Conservation (phyloP, 1,284 basidiomycete genomes). For the Chondrostereum purpureum region DNA sequence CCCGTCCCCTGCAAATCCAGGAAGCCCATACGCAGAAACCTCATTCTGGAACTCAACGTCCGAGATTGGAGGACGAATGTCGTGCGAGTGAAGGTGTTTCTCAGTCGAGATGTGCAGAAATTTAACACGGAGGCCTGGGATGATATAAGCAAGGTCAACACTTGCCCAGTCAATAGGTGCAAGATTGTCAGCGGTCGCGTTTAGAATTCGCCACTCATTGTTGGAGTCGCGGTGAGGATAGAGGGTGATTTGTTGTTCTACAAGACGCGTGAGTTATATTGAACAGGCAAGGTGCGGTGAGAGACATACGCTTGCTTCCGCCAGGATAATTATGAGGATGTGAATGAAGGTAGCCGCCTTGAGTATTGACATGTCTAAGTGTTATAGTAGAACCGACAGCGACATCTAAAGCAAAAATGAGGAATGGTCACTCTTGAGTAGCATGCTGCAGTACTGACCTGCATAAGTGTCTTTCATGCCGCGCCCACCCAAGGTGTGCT, state of each 20-base stretch:
- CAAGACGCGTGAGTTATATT: neutral
- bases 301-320: constrained; percentile 71
- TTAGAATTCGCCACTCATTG: constrained; percentile 84
- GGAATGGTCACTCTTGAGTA: constrained; percentile 4
- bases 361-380: constrained; percentile 90
- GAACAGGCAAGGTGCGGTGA: neutral
- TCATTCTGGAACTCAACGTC: constrained; percentile 99
- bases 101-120: constrained; percentile 78
- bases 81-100: constrained; percentile 92
- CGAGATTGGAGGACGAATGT: constrained; percentile 89
- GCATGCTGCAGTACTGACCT: constrained; percentile 37
- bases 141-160: constrained; percentile 59
- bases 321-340: constrained; percentile 86
- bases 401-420: constrained; percentile 51
- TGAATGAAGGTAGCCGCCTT: constrained; percentile 97
- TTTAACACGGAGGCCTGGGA: constrained; percentile 70
- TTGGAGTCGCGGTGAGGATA: constrained; percentile 95
- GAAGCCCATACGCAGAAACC: constrained; percentile 90
- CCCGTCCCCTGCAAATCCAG: constrained; percentile 79
- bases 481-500: constrained; percentile 89
- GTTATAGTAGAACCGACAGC: constrained; percentile 80
- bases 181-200: constrained; percentile 49
- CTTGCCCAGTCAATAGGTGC: constrained; percentile 50
- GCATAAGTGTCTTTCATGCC: constrained; percentile 91
- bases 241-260: constrained; percentile 96